Base-by-base conservation (phyloP, 805 yeast genomes). In the Candida ovalis region DNA sequence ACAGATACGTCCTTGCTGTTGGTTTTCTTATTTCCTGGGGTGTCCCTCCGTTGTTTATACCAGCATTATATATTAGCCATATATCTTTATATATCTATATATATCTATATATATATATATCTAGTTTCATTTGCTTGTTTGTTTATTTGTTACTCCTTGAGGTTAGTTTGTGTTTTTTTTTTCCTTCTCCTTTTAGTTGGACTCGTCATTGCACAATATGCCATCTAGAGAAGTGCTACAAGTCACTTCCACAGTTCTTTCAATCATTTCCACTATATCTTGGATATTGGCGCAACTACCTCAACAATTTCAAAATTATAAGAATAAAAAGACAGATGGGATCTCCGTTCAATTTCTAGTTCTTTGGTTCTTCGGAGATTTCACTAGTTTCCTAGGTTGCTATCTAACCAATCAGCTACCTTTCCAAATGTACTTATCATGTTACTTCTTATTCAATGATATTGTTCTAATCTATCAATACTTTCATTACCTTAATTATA, bases 391-490 rank as follows among this genome's bases (percentile, higher is more conserved):
- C 25, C 41, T 76, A 0, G 97, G 97, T 0, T 88, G 96, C 51
- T 50, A 87, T 0, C 62, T 89, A 42, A 89, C 96, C 0, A 63
- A 78, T 6, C 97, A 91, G 51, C 70, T 89, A 42, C 81, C 84
- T n/a, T 91, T 90, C 66, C 97, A 90, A 62, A 76, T 81, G 10
- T 69, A 82, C 21, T 69, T 90, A 17, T 88, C 95, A 0, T 49
- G 77, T 2, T 91, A 91, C 66, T 90, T 87, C 62, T 71, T 92
- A 44, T 66, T 74, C 48, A 86, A 87, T 52, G 97, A 91, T 66
- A 46, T 76, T 22, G 70, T 88, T 10, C 71, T 91, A 25, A 73
- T 82, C 42, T 72, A 76, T 3, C 97, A 91, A 63, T 90, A 75
- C 63, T 77, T 80, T 65, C 82, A 87, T 66, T 91, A 89, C 64